Evolutionary conservation across 2,329 filamentous ascomycete genomes (phyloP).

Genomic region (Alternaria consortialis): DNA sequence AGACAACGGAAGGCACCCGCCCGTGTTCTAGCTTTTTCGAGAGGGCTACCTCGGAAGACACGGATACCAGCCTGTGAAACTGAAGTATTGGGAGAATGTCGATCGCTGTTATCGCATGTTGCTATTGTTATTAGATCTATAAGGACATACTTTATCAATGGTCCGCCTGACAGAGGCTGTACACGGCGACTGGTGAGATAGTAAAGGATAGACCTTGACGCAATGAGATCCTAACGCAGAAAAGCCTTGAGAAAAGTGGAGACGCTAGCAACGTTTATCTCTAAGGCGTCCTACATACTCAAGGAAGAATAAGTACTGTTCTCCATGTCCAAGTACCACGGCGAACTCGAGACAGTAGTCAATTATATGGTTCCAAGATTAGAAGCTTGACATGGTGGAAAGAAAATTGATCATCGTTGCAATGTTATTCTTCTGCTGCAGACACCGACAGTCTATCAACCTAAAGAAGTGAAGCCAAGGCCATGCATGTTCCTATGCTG

Average conservation of each 20-base stretch:
- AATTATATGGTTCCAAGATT: background rate
- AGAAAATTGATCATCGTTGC: too few relatives aligned
- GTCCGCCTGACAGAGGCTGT: background rate
- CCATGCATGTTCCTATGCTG: background rate
- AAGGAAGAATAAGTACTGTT: background rate
- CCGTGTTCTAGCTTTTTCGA: background rate
- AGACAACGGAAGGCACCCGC: background rate
- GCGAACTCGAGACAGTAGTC: background rate
- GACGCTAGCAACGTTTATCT: background rate
- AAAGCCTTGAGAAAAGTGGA: background rate
- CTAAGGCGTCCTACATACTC: background rate
- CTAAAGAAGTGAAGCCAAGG: background rate
- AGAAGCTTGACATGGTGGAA: background rate
- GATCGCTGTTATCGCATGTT: background rate
- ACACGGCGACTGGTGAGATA: background rate
- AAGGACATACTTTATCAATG: background rate
- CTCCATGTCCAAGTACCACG: background rate
- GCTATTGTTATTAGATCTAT: background rate
- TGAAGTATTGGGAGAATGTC: too few relatives aligned
- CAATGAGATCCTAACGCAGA: background rate
- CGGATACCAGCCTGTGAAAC: background rate
- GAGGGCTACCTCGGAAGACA: background rate
- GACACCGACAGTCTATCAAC: background rate
- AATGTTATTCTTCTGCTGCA: background rate
- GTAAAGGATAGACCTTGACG: background rate